These are phyloP conservation scores for Pelargonium citronellum DNA, from an alignment of 441 rosid genomes.

Conservation along the genomic window DNA sequence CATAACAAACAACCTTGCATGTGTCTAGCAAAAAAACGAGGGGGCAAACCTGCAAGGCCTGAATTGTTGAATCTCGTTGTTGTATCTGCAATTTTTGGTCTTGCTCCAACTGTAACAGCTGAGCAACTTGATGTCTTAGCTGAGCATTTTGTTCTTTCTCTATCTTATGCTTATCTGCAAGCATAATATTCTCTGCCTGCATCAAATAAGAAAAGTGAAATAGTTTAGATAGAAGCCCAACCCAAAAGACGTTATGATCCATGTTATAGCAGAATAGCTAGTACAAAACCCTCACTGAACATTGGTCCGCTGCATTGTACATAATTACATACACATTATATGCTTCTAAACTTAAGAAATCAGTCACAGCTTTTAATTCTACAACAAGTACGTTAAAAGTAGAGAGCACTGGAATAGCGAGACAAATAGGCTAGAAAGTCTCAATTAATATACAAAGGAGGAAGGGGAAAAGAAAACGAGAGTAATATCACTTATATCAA, in stretches of 20 bases:
- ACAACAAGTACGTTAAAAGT: neutral
- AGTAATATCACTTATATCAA: neutral
- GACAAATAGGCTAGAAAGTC: neutral
- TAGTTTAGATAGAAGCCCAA: constrained; percentile 18
- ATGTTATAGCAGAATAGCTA: neutral
- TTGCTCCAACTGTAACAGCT: constrained; percentile 61
- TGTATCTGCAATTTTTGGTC: constrained; percentile 66
- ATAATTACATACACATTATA: neutral
- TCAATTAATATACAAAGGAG: neutral
- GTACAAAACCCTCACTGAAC: neutral
- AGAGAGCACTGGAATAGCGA: neutral
- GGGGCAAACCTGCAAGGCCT: constrained; percentile 67
- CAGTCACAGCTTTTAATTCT: neutral
- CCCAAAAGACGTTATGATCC: constrained; percentile 12
- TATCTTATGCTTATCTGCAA: constrained; percentile 63
- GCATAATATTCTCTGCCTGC: constrained; percentile 88
- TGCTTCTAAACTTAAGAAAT: neutral
- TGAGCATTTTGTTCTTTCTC: constrained; percentile 89
- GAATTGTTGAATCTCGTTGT: constrained; percentile 69
- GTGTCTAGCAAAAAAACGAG: neutral
- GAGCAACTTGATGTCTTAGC: constrained; percentile 73
- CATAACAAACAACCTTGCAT: neutral
- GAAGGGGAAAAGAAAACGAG: neutral
- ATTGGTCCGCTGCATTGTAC: neutral
- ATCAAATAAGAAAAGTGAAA: constrained; percentile 20